Evolutionary conservation across 2,329 filamentous ascomycete species (phyloP).

Genomic region (Metarhizium humberi): DNA sequence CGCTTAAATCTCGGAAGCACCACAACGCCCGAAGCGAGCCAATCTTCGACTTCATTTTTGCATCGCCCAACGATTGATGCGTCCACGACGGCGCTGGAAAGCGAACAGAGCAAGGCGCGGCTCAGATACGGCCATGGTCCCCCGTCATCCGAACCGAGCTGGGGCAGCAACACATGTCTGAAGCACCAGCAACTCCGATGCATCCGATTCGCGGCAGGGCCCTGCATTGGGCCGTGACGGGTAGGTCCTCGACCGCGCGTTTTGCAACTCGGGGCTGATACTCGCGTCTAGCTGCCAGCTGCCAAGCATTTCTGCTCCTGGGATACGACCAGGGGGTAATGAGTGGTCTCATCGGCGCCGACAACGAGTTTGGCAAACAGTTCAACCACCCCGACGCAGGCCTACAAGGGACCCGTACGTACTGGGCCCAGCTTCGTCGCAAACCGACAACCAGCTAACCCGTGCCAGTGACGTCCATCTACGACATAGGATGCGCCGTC

Average conservation of each 20-base stretch:
- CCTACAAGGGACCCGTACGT: constrained; percentile 23
- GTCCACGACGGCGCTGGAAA: too few relatives aligned
- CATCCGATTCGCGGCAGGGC: background rate
- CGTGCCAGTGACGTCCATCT: constrained; percentile 16
- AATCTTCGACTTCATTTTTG: too few relatives aligned
- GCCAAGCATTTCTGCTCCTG: constrained; percentile 1
- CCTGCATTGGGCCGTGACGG: background rate
- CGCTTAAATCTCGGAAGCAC: constrained; percentile 18
- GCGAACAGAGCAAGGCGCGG: too few relatives aligned
- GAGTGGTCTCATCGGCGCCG: constrained; percentile 24
- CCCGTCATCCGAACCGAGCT: too few relatives aligned
- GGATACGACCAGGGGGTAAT: constrained; percentile 17
- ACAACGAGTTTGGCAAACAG: constrained; percentile 28
- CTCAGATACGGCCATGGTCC: too few relatives aligned
- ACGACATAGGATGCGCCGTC: constrained; percentile 23
- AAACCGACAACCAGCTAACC: background rate
- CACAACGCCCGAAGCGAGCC: constrained; percentile 15
- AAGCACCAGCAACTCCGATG: background rate
- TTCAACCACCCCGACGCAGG: constrained; percentile 25
- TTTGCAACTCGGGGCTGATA: too few relatives aligned
- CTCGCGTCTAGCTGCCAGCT: background rate
- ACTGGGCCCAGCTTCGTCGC: too few relatives aligned
- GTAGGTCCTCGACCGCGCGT: background rate
- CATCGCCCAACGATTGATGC: too few relatives aligned
- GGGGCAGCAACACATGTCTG: background rate